Percentiles rank a stretch among this genome's conserved stretches.
Conservation (phyloP, 441 rosid species). For the Francoa sonchifolia region DNA sequence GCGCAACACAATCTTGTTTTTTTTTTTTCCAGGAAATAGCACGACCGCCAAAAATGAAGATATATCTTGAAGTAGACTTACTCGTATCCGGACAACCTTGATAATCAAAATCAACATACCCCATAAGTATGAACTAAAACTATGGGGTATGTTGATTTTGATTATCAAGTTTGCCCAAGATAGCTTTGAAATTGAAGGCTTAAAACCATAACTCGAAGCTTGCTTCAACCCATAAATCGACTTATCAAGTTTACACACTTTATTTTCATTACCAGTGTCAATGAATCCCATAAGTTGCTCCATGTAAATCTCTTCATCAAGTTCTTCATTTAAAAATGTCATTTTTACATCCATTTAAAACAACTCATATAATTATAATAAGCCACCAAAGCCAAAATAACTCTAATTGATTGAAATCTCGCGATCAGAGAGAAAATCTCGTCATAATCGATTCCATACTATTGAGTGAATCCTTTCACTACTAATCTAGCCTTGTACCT, state of each 20-base stretch:
- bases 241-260: background rate
- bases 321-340: background rate
- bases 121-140: background rate
- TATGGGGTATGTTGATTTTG: background rate
- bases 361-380: background rate
- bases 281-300: no score
- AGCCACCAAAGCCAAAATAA: background rate
- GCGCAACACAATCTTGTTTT: background rate
- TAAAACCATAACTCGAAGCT: background rate
- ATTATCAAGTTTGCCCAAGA: no score
- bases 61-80: background rate
- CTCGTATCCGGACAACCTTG: no score
- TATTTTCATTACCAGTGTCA: no score
- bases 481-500: background rate
- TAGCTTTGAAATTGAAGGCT: background rate
- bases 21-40: background rate
- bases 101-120: background rate
- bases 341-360: background rate
- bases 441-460: background rate
- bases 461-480: background rate
- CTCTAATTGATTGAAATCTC: background rate
- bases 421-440: background rate
- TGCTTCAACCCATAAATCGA: background rate
- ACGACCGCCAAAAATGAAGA: background rate
- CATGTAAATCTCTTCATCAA: no score